These are phyloP conservation scores for Hypomyces rosellus DNA, from an alignment of 2,329 filamentous ascomycete species.

Conservation along the genomic window DNA sequence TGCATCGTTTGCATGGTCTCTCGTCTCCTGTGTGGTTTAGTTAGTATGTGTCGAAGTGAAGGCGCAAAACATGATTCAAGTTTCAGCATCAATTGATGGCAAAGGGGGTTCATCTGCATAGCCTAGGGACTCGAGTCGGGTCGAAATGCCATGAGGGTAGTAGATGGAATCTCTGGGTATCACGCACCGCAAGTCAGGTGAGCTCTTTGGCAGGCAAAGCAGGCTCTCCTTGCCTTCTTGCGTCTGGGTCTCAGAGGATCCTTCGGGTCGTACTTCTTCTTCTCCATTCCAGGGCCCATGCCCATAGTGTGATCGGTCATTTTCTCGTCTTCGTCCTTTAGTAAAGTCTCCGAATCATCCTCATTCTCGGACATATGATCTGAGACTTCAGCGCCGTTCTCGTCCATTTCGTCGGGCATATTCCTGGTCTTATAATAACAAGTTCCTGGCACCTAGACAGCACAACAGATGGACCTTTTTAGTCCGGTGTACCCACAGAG, in stretches of 20 bases:
- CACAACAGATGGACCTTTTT: slow-evolving; percentile 6
- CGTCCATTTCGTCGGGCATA: slow-evolving; percentile 50
- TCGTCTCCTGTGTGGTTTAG: slow-evolving; percentile 66
- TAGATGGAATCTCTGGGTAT: neutral
- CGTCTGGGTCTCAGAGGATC: slow-evolving; percentile 82
- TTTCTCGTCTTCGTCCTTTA: slow-evolving; percentile 46
- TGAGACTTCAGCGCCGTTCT: slow-evolving; percentile 49
- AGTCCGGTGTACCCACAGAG: slow-evolving; percentile 7
- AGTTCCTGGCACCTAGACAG: slow-evolving; percentile 19
- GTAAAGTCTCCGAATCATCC: slow-evolving; percentile 44
- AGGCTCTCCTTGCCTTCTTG: slow-evolving; percentile 94
- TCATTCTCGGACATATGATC: slow-evolving; percentile 55
- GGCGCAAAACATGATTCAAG: neutral
- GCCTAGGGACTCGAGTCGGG: neutral
- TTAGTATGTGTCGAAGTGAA: neutral
- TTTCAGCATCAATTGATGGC: neutral
- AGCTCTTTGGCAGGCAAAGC: slow-evolving; percentile 93
- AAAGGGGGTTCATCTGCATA: neutral
- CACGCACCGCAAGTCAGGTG: slow-evolving; percentile 96
- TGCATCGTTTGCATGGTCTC: slow-evolving; percentile 85
- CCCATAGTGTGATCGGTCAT: slow-evolving; percentile 44
- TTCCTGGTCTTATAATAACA: slow-evolving; percentile 43
- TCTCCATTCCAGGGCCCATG: slow-evolving; percentile 45
- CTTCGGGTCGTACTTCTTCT: slow-evolving; percentile 74
- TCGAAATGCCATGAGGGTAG: neutral